Conservation (phyloP, 768 basidiomycete genomes). For the Serendipita vermifera region DNA sequence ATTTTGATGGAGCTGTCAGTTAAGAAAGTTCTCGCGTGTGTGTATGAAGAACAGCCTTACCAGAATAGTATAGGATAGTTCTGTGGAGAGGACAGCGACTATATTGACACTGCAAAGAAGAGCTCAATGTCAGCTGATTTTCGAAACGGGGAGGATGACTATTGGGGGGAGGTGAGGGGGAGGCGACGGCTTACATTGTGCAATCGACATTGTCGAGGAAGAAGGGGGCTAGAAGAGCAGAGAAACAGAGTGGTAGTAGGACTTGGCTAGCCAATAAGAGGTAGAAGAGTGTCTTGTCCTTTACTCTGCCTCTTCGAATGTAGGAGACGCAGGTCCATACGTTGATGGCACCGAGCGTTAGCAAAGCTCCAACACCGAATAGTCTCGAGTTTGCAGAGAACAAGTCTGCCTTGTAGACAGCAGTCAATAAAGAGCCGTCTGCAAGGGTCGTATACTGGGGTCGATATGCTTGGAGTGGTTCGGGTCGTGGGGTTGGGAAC, state of each 20-base stretch:
- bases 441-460: conserved; percentile 34
- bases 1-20: neutral
- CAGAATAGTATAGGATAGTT: conserved; percentile 11
- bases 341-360: conserved; percentile 41
- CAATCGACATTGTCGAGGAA: conserved; percentile 33
- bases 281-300: conserved; percentile 47
- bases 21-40: neutral
- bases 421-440: conserved; percentile 49
- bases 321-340: conserved; percentile 38
- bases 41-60: neutral
- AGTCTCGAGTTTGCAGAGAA: conserved; percentile 30
- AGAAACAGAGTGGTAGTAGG: conserved; percentile 33
- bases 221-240: conserved; percentile 35
- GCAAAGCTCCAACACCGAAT: conserved; percentile 36
- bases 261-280: conserved; percentile 43
- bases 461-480: conserved; percentile 30
- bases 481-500: conserved; percentile 30
- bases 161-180: conserved; percentile 16
- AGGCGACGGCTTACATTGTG: conserved; percentile 34
- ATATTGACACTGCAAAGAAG: conserved; percentile 9
- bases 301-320: conserved; percentile 40
- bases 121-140: too few species aligned
- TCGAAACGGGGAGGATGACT: too few species aligned
- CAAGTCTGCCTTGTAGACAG: conserved; percentile 34
- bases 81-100: conserved; percentile 8